Conservation (phyloP, 2,329 filamentous ascomycete species). For the Pseudogymnoascus sp. region DNA sequence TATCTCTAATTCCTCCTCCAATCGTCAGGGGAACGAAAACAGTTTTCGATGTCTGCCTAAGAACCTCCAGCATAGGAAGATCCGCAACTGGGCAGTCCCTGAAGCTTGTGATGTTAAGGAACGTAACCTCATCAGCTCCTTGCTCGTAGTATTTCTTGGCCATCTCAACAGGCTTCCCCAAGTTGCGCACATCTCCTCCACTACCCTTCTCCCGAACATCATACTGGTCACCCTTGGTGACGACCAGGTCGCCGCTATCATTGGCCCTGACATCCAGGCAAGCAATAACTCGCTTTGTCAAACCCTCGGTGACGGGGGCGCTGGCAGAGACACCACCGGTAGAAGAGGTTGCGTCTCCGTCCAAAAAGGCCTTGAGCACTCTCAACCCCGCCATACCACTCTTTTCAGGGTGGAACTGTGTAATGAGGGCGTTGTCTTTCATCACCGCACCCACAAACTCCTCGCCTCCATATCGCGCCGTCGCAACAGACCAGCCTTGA, state of each 20-base stretch:
- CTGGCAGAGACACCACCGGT: constrained; percentile 15
- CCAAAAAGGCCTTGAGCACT: constrained; percentile 76
- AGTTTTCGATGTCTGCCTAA: constrained; percentile 75
- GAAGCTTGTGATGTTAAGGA: constrained; percentile 97
- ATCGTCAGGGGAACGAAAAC: constrained; percentile 96
- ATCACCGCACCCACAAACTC: constrained; percentile 87
- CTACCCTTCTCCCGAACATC: constrained; percentile 84
- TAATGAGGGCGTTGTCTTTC: constrained; percentile 76
- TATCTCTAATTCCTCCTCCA: constrained; percentile 90
- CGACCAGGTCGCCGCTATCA: constrained; percentile 87
- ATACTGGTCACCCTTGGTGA: constrained; percentile 98
- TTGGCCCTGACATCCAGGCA: constrained; percentile 94
- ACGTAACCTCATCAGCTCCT: constrained; percentile 93
- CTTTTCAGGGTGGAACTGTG: constrained; percentile 98
- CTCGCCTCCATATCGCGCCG: constrained; percentile 76
- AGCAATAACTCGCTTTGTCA: constrained; percentile 90
- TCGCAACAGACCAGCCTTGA: constrained; percentile 87
- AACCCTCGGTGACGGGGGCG: constrained; percentile 43
- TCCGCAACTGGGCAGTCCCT: constrained; percentile 89
- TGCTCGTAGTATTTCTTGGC: constrained; percentile 91
- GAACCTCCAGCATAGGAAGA: constrained; percentile 89
- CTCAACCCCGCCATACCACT: constrained; percentile 82
- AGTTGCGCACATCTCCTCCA: constrained; percentile 67
- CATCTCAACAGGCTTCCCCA: constrained; percentile 95
- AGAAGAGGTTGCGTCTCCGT: constrained; percentile 40